Base-by-base conservation (phyloP, 805 yeast genomes). In the Jamesozyma gamospora region DNA sequence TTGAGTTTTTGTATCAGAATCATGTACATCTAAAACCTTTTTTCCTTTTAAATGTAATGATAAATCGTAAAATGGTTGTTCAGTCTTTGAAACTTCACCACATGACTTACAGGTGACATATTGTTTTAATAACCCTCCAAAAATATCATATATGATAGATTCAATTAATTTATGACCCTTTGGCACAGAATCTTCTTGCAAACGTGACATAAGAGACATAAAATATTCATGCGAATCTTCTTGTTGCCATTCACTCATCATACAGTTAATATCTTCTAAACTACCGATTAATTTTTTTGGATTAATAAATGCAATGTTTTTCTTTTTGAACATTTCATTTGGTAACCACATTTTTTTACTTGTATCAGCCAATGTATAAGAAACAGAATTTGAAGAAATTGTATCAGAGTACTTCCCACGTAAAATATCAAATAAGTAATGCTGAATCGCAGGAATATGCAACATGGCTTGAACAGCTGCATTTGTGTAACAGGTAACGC, bases 211-310 rank as follows among this genome's bases (percentile, higher is more conserved):
- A 44, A 88, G 66, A 11, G 95, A 84, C 96, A 88, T 88, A 59
- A 82, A 85, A 64, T 88, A 92, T 63, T 92, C 98, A 62, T 92
- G 98, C 0, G 95, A 82, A 62, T 92, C 98, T 62, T 92, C 97
- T 60, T 92, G 98, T 62, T 86, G 88, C 95, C 95, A 88, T 58
- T 80, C 92, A 34, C 87, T 78, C 95, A 88, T 86, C 95, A 85
- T 84, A 58, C 95, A 85, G 61, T 87, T 87, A 52, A 90, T 85
- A 52, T 85, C 95, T 36, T 74, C 83, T 41, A 84, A 66, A 48
- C 86, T 70, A 37, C 70, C 69, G 42, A 84, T 79, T 51, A 87
- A 68, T 52, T 74, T 75, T 49, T 77, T 77, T 9, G 95, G 97
- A 62, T 82, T 82, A 39, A 86, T 68, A 52, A 72, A 76, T 43